Evolutionary conservation across 2,329 filamentous ascomycete species (phyloP).

Genomic region (Xylariaceae sp.): DNA sequence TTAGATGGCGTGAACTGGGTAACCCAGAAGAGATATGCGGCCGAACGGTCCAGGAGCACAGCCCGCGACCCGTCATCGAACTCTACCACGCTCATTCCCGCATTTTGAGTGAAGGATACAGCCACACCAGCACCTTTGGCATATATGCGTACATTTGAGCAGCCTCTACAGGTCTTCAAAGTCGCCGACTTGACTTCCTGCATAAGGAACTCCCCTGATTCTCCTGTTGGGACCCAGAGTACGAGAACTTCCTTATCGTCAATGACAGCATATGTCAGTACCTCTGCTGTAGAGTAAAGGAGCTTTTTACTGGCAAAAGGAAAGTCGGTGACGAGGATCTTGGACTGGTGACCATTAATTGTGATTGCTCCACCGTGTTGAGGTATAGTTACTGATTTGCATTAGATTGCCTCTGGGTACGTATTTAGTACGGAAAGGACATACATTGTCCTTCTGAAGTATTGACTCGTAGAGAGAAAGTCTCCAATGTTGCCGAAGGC

Average conservation of each 20-base stretch:
- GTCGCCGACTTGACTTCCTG: conserved; percentile 36
- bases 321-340: conserved; percentile 60
- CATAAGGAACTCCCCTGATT: conserved; percentile 51
- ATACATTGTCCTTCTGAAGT: conserved; percentile 48
- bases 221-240: conserved; percentile 51
- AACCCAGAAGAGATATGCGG: conserved; percentile 56
- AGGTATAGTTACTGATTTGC: conserved; percentile 46
- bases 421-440: too few relatives aligned
- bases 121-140: conserved; percentile 38
- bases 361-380: conserved; percentile 44
- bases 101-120: conserved; percentile 45
- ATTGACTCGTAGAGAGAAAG: conserved; percentile 51
- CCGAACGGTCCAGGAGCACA: conserved; percentile 49
- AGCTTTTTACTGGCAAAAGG: conserved; percentile 47
- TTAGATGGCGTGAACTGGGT: conserved; percentile 46
- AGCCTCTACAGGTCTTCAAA: conserved; percentile 36
- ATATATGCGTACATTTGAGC: conserved; percentile 40
- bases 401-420: too few relatives aligned
- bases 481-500: conserved; percentile 45
- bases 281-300: conserved; percentile 53
- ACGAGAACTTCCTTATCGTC: conserved; percentile 45
- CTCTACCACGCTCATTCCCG: conserved; percentile 45
- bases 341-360: conserved; percentile 58
- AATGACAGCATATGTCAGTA: conserved; percentile 48
- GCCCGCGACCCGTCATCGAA: conserved; percentile 45